Base-by-base conservation (phyloP, 2,329 filamentous ascomycete species). In the Trichoderma sp. region DNA sequence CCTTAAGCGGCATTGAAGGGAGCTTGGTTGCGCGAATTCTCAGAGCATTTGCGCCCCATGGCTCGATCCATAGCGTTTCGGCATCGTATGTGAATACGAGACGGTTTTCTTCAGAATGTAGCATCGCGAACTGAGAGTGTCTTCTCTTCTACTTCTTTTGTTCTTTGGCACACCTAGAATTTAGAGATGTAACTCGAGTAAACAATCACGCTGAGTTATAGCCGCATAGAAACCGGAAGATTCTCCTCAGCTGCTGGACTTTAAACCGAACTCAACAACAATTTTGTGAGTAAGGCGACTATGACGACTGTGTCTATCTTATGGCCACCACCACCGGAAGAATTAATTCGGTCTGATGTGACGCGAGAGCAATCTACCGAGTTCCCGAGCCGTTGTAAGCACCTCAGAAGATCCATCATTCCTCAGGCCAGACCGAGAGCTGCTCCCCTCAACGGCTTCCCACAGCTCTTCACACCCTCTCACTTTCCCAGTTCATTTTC, bases 1-100 rank as follows among this genome's bases (percentile, higher is more conserved):
- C 72, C 39, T 79, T 75, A 5, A 71, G 54, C 4, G 80, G 77
- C 73, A 82, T 79, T 46, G 71, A 69, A 3, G 59, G 69, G 51
- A 72, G 75, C 69, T 82, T 83, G 3, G 83, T 84, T 0, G 82
- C 80, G 24, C 84, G 81, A 1, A 86, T 74, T 39, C 84, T 81
- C 3, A 86, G 72, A 0, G 83, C 80, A 69, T 84, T 80, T 5
- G 73, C 59, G 5, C 83, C 83, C 83, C 83, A 86, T 52, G 83
- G 76, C 67, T 86, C 82, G 55, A 86, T 77, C 79, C 81, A 84
- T 54, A 86, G 75, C 11, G 78, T 76, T 70, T 86, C 83, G 10
- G 80, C 80, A 73, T 86, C 83, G 68, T 75, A 81, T 6, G 68
- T 69, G 70, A 72, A 78, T 34, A 74, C 70, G 1, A 80, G 74